Conservation (phyloP, 768 basidiomycete species). For the Hirschioporus abietinus region DNA sequence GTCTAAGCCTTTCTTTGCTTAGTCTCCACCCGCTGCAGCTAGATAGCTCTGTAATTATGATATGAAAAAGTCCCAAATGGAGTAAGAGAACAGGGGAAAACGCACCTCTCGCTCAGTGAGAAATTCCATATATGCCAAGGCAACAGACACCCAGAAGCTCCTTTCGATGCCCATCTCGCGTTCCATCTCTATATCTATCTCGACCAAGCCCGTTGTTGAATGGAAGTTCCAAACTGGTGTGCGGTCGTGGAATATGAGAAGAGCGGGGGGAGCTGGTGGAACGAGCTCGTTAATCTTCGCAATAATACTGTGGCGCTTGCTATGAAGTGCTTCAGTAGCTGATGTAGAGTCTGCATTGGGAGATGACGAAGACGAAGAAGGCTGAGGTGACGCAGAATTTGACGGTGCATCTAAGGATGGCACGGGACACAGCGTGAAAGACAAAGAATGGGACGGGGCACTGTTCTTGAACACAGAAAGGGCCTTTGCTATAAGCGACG, state of each 20-base stretch:
- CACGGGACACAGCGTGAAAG: constrained; percentile 48
- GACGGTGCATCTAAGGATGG: constrained; percentile 16
- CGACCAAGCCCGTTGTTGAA: constrained; percentile 56
- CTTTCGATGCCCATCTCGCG: constrained; percentile 61
- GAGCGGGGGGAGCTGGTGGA: constrained; percentile 33
- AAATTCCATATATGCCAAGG: constrained; percentile 72
- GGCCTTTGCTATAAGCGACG: constrained; percentile 23
- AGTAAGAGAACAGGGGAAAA: constrained; percentile 7
- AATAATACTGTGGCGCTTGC: constrained; percentile 11
- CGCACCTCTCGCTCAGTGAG: constrained; percentile 73
- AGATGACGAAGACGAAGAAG: constrained; percentile 18
- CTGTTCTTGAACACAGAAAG: constrained; percentile 24
- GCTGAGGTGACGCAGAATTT: constrained; percentile 9
- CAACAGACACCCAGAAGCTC: constrained; percentile 74
- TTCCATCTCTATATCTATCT: constrained; percentile 54
- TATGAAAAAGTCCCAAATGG: constrained; percentile 3
- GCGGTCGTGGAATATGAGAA: constrained; percentile 66
- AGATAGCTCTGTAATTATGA: constrained; percentile 23
- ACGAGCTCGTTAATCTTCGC: constrained; percentile 13
- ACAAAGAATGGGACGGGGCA: constrained; percentile 51
- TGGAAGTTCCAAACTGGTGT: constrained; percentile 61
- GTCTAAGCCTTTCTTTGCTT: too few relatives aligned
- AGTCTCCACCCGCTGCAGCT: constrained; percentile 21
- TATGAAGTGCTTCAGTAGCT: constrained; percentile 16
- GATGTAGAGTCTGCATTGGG: constrained; percentile 14